phyloP scores from a whole-genome alignment of 768 basidiomycete genomes.

The Tylopilus cervinicoccineus region DNA sequence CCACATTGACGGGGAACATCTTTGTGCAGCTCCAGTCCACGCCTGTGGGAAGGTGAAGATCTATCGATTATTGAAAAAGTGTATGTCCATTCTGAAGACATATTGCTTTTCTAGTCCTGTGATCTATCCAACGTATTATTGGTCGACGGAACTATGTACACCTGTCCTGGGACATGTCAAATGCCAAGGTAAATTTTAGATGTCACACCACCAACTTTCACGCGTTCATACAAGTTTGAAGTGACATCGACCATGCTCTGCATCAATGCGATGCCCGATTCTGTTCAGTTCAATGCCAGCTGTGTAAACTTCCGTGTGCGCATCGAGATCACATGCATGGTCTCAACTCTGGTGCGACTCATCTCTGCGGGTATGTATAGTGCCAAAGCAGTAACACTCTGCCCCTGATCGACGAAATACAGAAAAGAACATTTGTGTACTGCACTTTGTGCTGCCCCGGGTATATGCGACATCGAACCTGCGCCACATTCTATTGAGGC shows the following conservation, averaged over 20 bases:
- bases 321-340: conserved; percentile 13
- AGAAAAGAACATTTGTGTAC: conserved; percentile 53
- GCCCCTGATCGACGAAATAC: background rate
- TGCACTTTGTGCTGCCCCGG: conserved; percentile 38
- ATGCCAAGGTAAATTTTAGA: conserved; percentile 38
- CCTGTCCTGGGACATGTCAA: conserved; percentile 41
- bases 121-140: conserved; percentile 31
- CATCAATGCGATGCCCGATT: conserved; percentile 50
- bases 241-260: conserved; percentile 40
- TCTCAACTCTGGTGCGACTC: background rate
- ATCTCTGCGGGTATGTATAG: conserved; percentile 6
- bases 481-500: conserved; percentile 57
- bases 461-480: conserved; percentile 58
- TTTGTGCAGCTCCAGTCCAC: conserved; percentile 51
- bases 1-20: conserved; percentile 47
- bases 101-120: conserved; percentile 36
- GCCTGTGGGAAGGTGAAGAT: conserved; percentile 49
- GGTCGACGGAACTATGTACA: conserved; percentile 29
- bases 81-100: background rate
- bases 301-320: conserved; percentile 54
- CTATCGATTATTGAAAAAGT: no score
- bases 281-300: conserved; percentile 51
- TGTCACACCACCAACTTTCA: background rate
- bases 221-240: conserved; percentile 18
- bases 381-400: background rate